Conservation (phyloP, 768 basidiomycete genomes). For the Ramaria rubella region DNA sequence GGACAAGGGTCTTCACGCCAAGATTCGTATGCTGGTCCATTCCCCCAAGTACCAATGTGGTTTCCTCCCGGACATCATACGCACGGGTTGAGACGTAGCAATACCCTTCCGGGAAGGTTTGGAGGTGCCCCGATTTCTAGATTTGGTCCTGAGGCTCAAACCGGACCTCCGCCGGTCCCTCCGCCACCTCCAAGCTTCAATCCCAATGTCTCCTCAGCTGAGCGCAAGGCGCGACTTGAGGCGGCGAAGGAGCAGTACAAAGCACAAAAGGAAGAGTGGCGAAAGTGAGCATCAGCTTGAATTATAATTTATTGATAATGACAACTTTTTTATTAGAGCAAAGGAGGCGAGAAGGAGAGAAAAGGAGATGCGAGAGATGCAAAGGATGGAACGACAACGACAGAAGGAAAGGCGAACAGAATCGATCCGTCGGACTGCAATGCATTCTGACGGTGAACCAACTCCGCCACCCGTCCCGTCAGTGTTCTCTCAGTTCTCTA, state of each 20-base stretch:
- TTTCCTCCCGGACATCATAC: background rate
- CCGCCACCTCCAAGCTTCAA: background rate
- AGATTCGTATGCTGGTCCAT: constrained; percentile 14
- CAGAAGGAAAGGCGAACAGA: constrained; percentile 21
- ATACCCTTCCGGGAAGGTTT: constrained; percentile 9
- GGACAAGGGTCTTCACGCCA: constrained; percentile 14
- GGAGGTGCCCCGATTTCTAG: background rate
- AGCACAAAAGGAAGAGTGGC: constrained; percentile 12
- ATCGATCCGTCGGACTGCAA: background rate
- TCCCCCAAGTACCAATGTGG: constrained; percentile 4
- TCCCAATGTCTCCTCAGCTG: constrained; percentile 22
- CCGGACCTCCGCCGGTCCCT: background rate
- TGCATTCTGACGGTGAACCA: background rate
- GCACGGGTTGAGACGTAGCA: background rate
- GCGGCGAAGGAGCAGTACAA: constrained; percentile 63
- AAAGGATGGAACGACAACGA: constrained; percentile 18
- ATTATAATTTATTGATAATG: background rate
- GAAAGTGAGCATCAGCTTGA: background rate
- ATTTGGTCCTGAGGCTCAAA: background rate
- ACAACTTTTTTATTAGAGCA: constrained; percentile 22
- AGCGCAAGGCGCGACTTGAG: constrained; percentile 38
- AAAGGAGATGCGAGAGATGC: constrained; percentile 40
- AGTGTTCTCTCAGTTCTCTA: background rate
- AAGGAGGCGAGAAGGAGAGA: constrained; percentile 65
- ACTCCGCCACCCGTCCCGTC: background rate